phyloP scores from a whole-genome alignment of 75 land plant species.

The Pinus taeda region DNA sequence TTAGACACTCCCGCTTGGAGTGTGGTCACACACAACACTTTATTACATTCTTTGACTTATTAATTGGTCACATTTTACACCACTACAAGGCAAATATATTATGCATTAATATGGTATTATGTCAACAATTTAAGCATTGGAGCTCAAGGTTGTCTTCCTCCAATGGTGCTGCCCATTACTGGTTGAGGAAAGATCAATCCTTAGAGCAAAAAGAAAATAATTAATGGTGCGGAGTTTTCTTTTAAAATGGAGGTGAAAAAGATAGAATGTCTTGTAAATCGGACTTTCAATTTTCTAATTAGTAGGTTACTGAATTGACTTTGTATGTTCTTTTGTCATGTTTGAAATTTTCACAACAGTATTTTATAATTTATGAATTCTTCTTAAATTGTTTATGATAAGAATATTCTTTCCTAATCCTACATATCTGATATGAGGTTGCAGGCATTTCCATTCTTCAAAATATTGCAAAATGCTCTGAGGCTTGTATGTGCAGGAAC shows the following conservation, averaged over 20 bases:
- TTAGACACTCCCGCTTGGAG: too few species aligned
- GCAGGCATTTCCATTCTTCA: conserved; percentile 22
- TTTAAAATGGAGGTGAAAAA: neutral
- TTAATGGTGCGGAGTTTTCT: neutral
- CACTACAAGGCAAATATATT: too few species aligned
- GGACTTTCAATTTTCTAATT: neutral
- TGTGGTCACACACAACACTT: too few species aligned
- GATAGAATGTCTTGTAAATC: neutral
- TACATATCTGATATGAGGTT: neutral
- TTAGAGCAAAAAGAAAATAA: neutral
- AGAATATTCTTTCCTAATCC: neutral
- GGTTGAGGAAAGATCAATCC: neutral
- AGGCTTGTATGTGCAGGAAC: conserved; percentile 27
- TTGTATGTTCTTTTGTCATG: neutral
- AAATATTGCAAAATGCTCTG: conserved; percentile 20
- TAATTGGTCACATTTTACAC: too few species aligned
- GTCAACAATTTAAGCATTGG: too few species aligned
- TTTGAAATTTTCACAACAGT: neutral
- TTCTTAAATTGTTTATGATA: neutral
- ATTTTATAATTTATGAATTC: neutral
- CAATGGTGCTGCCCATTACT: neutral
- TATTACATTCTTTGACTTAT: too few species aligned
- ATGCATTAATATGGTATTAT: too few species aligned
- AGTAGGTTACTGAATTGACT: neutral
- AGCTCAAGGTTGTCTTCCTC: neutral